Percentiles rank a stretch among this genome's conserved stretches.
phyloP scores from a whole-genome alignment of 352 stramenopile genomes.

The Pythium graminicola region DNA sequence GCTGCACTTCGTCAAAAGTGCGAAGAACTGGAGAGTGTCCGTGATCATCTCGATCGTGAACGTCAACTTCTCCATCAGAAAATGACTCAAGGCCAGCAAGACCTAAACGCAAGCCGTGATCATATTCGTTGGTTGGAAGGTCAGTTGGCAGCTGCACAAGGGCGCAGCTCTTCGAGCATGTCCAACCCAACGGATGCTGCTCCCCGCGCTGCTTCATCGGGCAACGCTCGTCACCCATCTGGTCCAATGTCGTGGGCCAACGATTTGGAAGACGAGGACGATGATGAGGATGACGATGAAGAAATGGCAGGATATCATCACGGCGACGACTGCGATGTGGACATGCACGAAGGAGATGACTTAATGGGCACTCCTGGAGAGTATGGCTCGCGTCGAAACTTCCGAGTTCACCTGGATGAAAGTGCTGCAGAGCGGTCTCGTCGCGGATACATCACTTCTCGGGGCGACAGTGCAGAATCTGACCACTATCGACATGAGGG shows the following conservation, averaged over 20 bases:
- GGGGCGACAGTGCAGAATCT: constrained; percentile 26
- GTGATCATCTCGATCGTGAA: constrained; percentile 36
- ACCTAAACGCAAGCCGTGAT: constrained; percentile 47
- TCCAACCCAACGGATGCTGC: constrained; percentile 11
- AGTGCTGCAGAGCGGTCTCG: constrained; percentile 37
- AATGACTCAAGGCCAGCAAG: constrained; percentile 39
- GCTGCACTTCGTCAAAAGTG: constrained; percentile 63
- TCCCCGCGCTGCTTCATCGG: constrained; percentile 2
- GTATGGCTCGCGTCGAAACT: constrained; percentile 32
- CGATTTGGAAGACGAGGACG: constrained; percentile 57
- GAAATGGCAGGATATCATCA: constrained; percentile 32
- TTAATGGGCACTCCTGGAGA: constrained; percentile 1
- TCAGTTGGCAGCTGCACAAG: constrained; percentile 30
- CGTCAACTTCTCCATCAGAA: constrained; percentile 42
- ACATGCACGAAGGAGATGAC: constrained; percentile 35
- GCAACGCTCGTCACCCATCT: constrained; percentile 3
- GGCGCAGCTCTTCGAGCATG: constrained; percentile 14
- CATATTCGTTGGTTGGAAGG: constrained; percentile 58
- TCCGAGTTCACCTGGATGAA: constrained; percentile 49
- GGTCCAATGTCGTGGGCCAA: constrained; percentile 55
- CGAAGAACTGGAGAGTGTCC: constrained; percentile 58
- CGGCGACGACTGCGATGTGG: constrained; percentile 32
- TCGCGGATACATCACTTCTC: constrained; percentile 28
- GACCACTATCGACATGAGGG: constrained; percentile 23
- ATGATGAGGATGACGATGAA: constrained; percentile 48